Evolutionary conservation across 768 basidiomycete genomes (phyloP).

Genomic region (Panaeolus papilionaceus): DNA sequence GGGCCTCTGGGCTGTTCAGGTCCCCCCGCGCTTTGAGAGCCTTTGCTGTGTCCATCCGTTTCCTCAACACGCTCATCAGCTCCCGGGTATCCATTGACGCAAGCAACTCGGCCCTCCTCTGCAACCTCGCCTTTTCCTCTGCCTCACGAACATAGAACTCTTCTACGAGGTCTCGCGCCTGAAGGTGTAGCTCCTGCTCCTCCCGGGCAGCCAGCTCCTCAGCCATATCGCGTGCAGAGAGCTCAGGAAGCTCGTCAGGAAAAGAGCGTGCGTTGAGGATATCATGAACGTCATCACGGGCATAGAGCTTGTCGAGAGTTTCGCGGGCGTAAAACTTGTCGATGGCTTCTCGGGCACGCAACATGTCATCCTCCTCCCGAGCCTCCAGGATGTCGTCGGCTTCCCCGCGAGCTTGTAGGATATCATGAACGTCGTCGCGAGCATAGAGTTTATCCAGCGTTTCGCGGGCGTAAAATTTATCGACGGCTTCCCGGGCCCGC

Average conservation of each 20-base stretch:
- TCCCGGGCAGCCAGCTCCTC: background rate
- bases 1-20: no score
- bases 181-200: background rate
- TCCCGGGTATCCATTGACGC: background rate
- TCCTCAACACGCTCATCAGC: background rate
- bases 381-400: background rate
- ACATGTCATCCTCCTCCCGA: background rate
- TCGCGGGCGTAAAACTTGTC: background rate
- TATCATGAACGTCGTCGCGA: background rate
- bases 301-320: background rate
- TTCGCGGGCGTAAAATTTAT: background rate
- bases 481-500: background rate
- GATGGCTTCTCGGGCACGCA: background rate
- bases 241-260: background rate
- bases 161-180: background rate
- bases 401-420: background rate
- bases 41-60: conserved; percentile 1
- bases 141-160: conserved; percentile 7
- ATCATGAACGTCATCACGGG: background rate
- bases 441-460: background rate
- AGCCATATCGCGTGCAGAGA: background rate
- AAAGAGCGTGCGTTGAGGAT: background rate
- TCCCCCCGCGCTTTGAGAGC: background rate
- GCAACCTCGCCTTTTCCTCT: background rate
- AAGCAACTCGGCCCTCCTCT: conserved; percentile 3